phyloP scores from a whole-genome alignment of 139 green algal genomes.

The Chlorella ohadii region DNA sequence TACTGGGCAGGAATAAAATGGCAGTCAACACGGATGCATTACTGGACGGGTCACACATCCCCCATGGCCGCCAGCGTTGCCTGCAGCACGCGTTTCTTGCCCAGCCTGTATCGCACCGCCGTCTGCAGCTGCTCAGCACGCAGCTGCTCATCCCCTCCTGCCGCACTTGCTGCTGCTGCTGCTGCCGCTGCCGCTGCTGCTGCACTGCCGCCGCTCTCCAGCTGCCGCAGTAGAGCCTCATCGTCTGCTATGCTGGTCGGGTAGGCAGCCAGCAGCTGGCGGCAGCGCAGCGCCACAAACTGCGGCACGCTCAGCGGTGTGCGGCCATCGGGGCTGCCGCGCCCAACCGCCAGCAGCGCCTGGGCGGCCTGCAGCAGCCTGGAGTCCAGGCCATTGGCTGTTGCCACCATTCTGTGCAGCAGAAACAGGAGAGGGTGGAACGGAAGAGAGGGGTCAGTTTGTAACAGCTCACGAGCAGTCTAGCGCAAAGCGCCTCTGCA shows the following conservation, averaged over 20 bases:
- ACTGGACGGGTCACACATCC: too few relatives aligned
- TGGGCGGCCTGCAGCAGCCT: constrained; percentile 12
- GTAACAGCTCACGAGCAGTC: too few relatives aligned
- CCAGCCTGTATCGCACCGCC: constrained; percentile 5
- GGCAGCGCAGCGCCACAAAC: constrained; percentile 13
- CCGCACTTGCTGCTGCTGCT: not conserved
- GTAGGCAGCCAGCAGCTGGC: constrained; percentile 15
- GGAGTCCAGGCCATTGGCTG: constrained; percentile 3
- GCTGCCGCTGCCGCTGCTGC: not conserved
- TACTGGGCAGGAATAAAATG: too few relatives aligned
- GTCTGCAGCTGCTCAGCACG: not conserved
- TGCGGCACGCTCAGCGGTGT: not conserved
- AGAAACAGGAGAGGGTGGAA: too few relatives aligned
- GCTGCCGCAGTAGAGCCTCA: not conserved
- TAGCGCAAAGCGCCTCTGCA: too few relatives aligned
- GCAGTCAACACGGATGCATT: too few relatives aligned
- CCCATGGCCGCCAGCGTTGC: constrained; percentile 7
- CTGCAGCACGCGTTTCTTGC: constrained; percentile 33
- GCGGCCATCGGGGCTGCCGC: constrained; percentile 7
- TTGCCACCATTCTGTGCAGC: constrained; percentile 18
- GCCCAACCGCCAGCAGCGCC: constrained; percentile 7
- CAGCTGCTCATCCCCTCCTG: not conserved
- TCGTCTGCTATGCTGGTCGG: constrained; percentile 25
- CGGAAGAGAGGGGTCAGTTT: too few relatives aligned
- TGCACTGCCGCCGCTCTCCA: not conserved